phyloP scores from a whole-genome alignment of 129 eudicot genomes.

The Tanacetum coccineum region DNA sequence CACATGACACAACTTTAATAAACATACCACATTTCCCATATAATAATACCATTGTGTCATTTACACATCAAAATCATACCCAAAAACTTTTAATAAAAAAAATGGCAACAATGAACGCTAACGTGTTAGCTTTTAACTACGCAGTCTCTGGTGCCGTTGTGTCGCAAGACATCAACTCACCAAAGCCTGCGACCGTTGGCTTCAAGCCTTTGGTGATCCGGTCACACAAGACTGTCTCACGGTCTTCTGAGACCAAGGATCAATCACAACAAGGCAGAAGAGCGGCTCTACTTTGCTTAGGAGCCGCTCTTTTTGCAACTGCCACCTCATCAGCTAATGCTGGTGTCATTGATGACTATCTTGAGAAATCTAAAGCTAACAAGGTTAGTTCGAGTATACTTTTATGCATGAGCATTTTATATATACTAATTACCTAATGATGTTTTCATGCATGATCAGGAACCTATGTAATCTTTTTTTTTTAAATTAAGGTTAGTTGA shows the following conservation, averaged over 20 bases:
- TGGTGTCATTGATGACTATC: conserved; percentile 70
- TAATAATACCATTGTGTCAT: conserved; percentile 11
- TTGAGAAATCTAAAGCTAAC: conserved; percentile 88
- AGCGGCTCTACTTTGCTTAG: conserved; percentile 66
- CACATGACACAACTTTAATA: conserved; percentile 13
- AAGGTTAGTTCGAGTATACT: conserved; percentile 49
- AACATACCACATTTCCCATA: conserved; percentile 16
- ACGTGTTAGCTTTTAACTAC: conserved; percentile 81
- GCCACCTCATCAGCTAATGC: conserved; percentile 72
- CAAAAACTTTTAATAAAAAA: neutral
- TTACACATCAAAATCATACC: neutral
- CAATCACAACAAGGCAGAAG: conserved; percentile 57
- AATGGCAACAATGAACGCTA: conserved; percentile 85
- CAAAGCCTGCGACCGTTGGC: conserved; percentile 19
- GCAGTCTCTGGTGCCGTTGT: conserved; percentile 48
- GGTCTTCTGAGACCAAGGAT: conserved; percentile 14
- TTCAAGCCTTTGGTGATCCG: conserved; percentile 59
- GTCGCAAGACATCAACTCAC: conserved; percentile 54
- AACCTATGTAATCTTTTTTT: no score
- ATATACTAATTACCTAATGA: no score
- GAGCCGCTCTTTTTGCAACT: conserved; percentile 75
- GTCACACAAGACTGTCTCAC: conserved; percentile 37
- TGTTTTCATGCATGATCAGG: no score
- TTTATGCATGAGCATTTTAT: no score
- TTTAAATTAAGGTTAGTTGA: no score